A percentile compares a stretch with the other conserved stretches of the same genome.
Conservation (phyloP, 2,329 filamentous ascomycete species). For the Penicillium sp. region DNA sequence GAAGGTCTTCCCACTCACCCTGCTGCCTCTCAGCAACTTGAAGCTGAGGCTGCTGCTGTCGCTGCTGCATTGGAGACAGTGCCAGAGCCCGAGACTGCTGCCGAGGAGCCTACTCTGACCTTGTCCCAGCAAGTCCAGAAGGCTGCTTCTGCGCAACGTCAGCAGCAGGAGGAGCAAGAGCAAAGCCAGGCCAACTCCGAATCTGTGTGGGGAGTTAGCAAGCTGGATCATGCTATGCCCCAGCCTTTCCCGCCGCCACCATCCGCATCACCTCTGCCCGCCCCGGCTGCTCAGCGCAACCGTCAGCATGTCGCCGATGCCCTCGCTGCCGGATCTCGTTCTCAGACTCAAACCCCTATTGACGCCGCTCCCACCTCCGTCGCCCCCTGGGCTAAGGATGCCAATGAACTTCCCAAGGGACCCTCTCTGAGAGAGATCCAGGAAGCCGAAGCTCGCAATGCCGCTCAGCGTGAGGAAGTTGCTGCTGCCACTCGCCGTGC, state of each 20-base stretch:
- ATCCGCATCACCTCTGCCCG: slow-evolving; percentile 78
- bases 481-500: slow-evolving; percentile 76
- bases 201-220: slow-evolving; percentile 57
- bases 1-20: slow-evolving; percentile 46
- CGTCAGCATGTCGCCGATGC: slow-evolving; percentile 80
- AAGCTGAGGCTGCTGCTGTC: slow-evolving; percentile 21
- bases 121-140: slow-evolving; percentile 84
- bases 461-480: slow-evolving; percentile 81
- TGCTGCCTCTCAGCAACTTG: slow-evolving; percentile 30
- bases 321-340: slow-evolving; percentile 64
- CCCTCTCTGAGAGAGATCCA: slow-evolving; percentile 96
- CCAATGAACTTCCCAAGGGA: slow-evolving; percentile 70
- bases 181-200: slow-evolving; percentile 44
- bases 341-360: slow-evolving; percentile 73
- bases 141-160: slow-evolving; percentile 52
- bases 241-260: slow-evolving; percentile 66
- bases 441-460: slow-evolving; percentile 89
- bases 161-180: slow-evolving; percentile 36
- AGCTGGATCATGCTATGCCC: slow-evolving; percentile 67
- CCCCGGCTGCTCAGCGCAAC: slow-evolving; percentile 82
- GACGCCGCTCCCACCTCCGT: slow-evolving; percentile 71
- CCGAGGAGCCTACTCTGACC: slow-evolving; percentile 59
- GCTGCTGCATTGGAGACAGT: slow-evolving; percentile 17
- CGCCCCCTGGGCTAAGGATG: slow-evolving; percentile 93
- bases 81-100: slow-evolving; percentile 21